Evolutionary conservation across 495 filamentous ascomycete species (phyloP), one percentile per base, ranked within the genome.

Genomic region (Cercophora samala): DNA sequence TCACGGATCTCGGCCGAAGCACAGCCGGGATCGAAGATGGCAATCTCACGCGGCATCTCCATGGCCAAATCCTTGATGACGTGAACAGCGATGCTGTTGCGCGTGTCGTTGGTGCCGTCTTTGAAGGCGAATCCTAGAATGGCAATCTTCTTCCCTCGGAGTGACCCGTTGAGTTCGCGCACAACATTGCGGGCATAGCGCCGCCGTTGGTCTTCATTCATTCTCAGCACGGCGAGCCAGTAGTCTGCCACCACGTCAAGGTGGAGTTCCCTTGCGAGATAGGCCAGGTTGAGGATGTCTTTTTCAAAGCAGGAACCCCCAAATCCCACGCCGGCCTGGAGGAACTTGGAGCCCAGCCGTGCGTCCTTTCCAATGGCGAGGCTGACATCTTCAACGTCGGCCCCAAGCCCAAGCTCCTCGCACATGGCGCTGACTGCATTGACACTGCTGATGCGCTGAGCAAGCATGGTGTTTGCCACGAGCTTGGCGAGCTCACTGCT

Each of bases 281-380:
- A 93, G 6, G 88, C 85, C 24, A 95, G 78, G 74, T 86, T 91
- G 17, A 91, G 82, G 70, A 93, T 87, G 69, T 95, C 91, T 74
- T 95, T 95, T 72, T 89, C 87, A 76, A 95, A 93, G 77, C 90
- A 93, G 17, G 87, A 90, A 4, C 90, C 91, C n/a, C 90, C 90
- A 69, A 93, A 94, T 0, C 91, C 91, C 32, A 91, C 82, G 18
- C 88, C 88, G 1, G 91, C 88, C 73, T 91, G 89, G n/a, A 95
- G 79, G 79, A 92, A 93, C 69, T 86, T 84, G 4, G 84, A 76
- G 0, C 91, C 91, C 46, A 95, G 90, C 53, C 91, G 82, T 3
- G 80, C 79, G 74, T 95, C 91, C 26, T 88, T 75, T 5, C 91
- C 91, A 60, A 90, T 83, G n/a, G 87, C 85, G 32, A 85, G 78